phyloP scores from a whole-genome alignment of 176 grass and related monocot genomes.

The Aegilops umbellulata region DNA sequence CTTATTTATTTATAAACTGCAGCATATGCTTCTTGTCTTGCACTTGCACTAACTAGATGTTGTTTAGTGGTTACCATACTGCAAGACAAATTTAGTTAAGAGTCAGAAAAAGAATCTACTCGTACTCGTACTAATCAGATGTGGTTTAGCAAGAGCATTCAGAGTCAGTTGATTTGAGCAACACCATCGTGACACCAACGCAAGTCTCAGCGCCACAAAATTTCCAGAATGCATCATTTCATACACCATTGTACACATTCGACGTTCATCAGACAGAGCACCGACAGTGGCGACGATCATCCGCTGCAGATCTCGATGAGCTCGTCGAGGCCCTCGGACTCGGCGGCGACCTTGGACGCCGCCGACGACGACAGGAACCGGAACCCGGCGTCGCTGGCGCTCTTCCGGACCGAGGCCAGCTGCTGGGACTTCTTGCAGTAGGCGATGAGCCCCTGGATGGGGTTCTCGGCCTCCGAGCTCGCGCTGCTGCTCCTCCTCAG shows the following conservation, averaged over 20 bases:
- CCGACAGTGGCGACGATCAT: background rate
- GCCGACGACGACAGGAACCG: constrained; percentile 43
- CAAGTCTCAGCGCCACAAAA: constrained; percentile 7
- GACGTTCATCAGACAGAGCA: background rate
- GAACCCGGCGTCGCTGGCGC: constrained; percentile 67
- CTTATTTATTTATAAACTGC: background rate
- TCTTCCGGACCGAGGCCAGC: constrained; percentile 63
- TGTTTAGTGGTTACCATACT: background rate
- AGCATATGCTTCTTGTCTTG: background rate
- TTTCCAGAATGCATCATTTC: constrained; percentile 15
- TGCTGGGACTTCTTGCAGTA: constrained; percentile 97
- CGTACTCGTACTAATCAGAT: background rate
- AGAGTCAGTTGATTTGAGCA: constrained; percentile 42
- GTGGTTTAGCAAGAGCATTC: background rate
- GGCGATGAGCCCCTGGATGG: constrained; percentile 85
- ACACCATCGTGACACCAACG: constrained; percentile 28
- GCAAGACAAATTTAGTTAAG: background rate
- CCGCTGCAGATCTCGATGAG: constrained; percentile 37
- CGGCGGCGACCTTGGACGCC: constrained; percentile 53
- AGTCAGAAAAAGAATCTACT: background rate
- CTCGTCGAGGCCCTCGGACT: constrained; percentile 39
- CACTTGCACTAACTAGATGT: background rate
- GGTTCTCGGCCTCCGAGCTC: constrained; percentile 79
- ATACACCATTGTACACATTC: constrained; percentile 35
- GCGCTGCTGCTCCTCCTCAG: constrained; percentile 85